phyloP scores from a whole-genome alignment of 2,329 filamentous ascomycete species.

The Hypoxylon rubiginosum region DNA sequence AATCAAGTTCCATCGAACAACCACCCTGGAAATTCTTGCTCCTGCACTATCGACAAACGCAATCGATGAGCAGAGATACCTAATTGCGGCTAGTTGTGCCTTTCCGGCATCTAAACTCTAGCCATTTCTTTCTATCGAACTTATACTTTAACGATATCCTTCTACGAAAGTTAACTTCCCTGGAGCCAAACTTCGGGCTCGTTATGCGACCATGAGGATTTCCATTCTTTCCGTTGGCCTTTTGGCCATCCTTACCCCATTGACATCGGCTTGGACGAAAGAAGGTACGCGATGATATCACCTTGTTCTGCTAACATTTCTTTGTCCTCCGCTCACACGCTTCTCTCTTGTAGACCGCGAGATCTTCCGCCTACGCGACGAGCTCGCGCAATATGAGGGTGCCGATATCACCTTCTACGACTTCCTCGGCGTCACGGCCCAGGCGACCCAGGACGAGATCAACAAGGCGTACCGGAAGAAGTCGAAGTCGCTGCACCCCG shows the following conservation, averaged over 20 bases:
- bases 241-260: conserved; percentile 73
- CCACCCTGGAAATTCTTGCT: conserved; percentile 8
- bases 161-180: not conserved
- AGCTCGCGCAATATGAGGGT: conserved; percentile 82
- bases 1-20: conserved; percentile 5
- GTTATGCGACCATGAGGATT: conserved; percentile 76
- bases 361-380: conserved; percentile 95
- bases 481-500: conserved; percentile 86
- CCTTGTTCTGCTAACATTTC: not conserved
- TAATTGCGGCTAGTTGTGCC: conserved; percentile 28
- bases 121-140: conserved; percentile 3
- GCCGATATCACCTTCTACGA: conserved; percentile 91
- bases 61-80: conserved; percentile 29
- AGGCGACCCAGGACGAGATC: conserved; percentile 87
- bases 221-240: conserved; percentile 76
- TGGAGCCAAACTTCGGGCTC: not conserved
- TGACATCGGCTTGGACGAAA: conserved; percentile 85
- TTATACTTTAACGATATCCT: not conserved
- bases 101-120: conserved; percentile 30
- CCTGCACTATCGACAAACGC: conserved; percentile 15
- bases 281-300: conserved; percentile 71
- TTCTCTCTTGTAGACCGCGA: conserved; percentile 79
- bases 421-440: conserved; percentile 82
- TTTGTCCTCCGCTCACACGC: conserved; percentile 3
- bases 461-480: conserved; percentile 94